These are phyloP conservation scores for Hypoxylon sp. DNA, from an alignment of 2,329 filamentous ascomycete genomes.

Conservation along the genomic window DNA sequence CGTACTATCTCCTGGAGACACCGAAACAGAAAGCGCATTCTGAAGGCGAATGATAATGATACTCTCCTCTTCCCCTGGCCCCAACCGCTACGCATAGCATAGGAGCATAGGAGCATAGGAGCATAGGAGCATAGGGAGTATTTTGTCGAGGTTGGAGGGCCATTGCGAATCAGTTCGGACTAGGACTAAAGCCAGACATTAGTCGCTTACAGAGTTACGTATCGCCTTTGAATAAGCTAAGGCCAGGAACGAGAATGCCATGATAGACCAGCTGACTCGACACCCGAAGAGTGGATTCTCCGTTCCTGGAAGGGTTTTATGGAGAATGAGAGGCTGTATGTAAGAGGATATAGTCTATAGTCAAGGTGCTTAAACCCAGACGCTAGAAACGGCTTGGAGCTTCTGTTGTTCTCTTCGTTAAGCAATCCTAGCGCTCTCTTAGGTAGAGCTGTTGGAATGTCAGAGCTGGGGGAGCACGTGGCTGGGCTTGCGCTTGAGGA, in stretches of 20 bases:
- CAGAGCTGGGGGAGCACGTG: neutral
- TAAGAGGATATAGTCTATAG: slow-evolving; percentile 8
- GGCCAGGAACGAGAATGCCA: slow-evolving; percentile 13
- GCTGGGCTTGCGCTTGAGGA: neutral
- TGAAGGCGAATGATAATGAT: neutral
- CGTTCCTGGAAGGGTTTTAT: neutral
- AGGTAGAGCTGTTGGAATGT: neutral
- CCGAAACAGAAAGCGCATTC: neutral
- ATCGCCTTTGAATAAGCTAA: neutral
- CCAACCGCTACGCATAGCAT: neutral
- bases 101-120: too few species aligned
- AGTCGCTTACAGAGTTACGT: slow-evolving; percentile 6
- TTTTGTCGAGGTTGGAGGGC: neutral
- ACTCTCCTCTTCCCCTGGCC: neutral
- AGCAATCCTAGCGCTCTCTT: neutral
- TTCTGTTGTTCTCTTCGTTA: neutral
- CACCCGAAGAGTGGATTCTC: neutral
- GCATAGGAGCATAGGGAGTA: neutral
- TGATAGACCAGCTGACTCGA: neutral
- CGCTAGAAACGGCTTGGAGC: neutral
- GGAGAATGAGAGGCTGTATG: neutral
- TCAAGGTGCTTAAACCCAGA: too few species aligned
- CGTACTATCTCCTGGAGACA: slow-evolving; percentile 1
- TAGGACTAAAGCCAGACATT: slow-evolving; percentile 11
- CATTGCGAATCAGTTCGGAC: slow-evolving; percentile 10